Base-by-base conservation (phyloP, 2,329 filamentous ascomycete genomes). In the Hypoxylon sp. region DNA sequence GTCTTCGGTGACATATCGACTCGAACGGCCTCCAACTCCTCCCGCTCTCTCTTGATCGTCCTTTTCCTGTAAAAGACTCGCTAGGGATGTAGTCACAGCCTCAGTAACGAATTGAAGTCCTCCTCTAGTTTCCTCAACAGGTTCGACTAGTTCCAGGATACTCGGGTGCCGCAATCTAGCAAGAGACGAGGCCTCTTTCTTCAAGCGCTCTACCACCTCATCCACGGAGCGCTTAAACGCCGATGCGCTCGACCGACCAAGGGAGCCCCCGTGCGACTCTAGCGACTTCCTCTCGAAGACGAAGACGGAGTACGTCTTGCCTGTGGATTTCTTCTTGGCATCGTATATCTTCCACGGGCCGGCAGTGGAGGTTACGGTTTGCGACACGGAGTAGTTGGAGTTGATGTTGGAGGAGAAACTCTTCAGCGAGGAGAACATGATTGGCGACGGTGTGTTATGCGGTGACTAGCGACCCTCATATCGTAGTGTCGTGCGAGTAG, bases 341-440 rank as follows among this genome's bases (percentile, higher is more conserved):
- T 97, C 94, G 85, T 95, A 95, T 75, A 99, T 96, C 82, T 94
- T 97, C 96, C 96, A 99, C 63, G 94, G 93, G 16, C 96, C 96
- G 14, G 94, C 92, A 55, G 88, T 88, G 54, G 93, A 91, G n/a
- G 88, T 90, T 9, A 91, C 87, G 64, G 88, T 88, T 25, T 90
- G 85, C 21, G 93, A 90, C 70, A 98, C 85, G 72, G 91, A 88
- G 81, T 99, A 99, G 81, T 97, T 96, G 76, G 91, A 90, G 64
- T 90, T 90, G 81, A 99, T 98, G 81, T 97, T 97, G 65, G 87
- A 95, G 70, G 90, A 91, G 78, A 98, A 95, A 69, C 95, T 96
- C 81, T 98, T 98, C 78, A 98, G 87, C 70, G 90, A 94, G 76
- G 93, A 93, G 81, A 97, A 97, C 94, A 98, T 97, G 78, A 76